phyloP scores from a whole-genome alignment of 2,329 filamentous ascomycete species.

The Dactylellina drechsleri region DNA sequence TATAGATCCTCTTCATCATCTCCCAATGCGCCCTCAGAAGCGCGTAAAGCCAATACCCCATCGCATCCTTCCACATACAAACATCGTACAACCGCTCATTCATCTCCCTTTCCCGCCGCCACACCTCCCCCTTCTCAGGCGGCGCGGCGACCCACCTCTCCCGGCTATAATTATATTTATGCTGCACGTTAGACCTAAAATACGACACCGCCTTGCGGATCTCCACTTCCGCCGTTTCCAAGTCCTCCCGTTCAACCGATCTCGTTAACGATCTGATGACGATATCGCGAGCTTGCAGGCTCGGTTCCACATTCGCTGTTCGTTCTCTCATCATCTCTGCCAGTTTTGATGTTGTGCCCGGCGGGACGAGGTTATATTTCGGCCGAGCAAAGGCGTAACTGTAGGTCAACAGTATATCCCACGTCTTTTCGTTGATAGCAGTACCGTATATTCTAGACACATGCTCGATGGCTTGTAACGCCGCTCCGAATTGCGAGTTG shows the following conservation, averaged over 20 bases:
- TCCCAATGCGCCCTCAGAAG: conserved; percentile 45
- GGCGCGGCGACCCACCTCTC: conserved; percentile 27
- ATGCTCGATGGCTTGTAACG: conserved; percentile 44
- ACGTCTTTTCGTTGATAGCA: conserved; percentile 40
- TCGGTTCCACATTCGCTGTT: conserved; percentile 22
- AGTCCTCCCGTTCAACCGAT: conserved; percentile 26
- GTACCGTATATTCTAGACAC: conserved; percentile 31
- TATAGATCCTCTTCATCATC: conserved; percentile 4
- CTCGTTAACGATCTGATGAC: conserved; percentile 42
- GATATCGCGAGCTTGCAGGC: conserved; percentile 45
- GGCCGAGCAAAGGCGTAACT: conserved; percentile 46
- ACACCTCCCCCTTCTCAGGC: conserved; percentile 22
- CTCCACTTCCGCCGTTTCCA: conserved; percentile 35
- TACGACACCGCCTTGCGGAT: conserved; percentile 36
- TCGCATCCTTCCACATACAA: conserved; percentile 52
- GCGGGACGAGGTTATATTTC: conserved; percentile 38
- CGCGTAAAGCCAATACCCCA: conserved; percentile 48
- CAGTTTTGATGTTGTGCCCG: conserved; percentile 22
- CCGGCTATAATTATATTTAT: conserved; percentile 31
- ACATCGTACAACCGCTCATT: conserved; percentile 38
- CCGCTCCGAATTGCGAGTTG: conserved; percentile 39
- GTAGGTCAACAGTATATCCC: conserved; percentile 46
- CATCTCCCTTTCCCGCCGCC: conserved; percentile 33
- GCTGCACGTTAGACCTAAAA: conserved; percentile 31
- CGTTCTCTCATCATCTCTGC: conserved; percentile 36